phyloP scores from a whole-genome alignment of 768 basidiomycete genomes.

The Goffeauzyma gilvescens region DNA sequence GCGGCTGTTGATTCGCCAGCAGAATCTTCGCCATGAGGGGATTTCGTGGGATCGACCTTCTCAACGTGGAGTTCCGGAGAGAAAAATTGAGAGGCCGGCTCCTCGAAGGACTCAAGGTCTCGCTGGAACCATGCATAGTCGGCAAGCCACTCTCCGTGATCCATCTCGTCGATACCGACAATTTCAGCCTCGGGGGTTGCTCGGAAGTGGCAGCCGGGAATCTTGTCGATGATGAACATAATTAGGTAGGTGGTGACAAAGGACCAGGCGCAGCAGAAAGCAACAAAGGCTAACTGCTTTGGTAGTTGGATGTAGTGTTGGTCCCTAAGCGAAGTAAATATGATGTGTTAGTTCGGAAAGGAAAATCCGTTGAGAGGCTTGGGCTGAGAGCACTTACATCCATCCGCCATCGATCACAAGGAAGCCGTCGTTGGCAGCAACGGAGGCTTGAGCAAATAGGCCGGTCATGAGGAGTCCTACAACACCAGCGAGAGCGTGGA shows the following conservation, averaged over 20 bases:
- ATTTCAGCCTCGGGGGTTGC: slow-evolving; percentile 35
- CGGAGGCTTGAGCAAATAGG: slow-evolving; percentile 56
- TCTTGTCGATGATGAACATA: slow-evolving; percentile 67
- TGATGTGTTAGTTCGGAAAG: slow-evolving; percentile 35
- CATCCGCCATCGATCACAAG: slow-evolving; percentile 54
- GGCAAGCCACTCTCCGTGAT: slow-evolving; percentile 28
- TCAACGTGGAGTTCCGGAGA: too few relatives aligned
- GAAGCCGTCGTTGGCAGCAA: slow-evolving; percentile 64
- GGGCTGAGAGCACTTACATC: slow-evolving; percentile 43
- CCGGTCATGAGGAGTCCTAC: slow-evolving; percentile 48
- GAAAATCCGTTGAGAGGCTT: not conserved
- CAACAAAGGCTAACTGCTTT: slow-evolving; percentile 48
- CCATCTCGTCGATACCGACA: slow-evolving; percentile 61
- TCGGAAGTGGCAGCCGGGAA: slow-evolving; percentile 58
- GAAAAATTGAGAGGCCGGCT: too few relatives aligned
- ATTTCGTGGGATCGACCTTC: too few relatives aligned
- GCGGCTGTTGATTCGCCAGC: too few relatives aligned
- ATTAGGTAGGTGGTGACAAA: slow-evolving; percentile 37
- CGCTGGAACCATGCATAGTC: slow-evolving; percentile 29
- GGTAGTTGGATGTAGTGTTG: slow-evolving; percentile 50
- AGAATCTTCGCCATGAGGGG: too few relatives aligned
- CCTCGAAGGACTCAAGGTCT: slow-evolving; percentile 28
- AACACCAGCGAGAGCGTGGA: slow-evolving; percentile 33
- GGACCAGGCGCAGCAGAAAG: slow-evolving; percentile 29
- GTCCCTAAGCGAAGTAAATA: slow-evolving; percentile 37